phyloP scores from a whole-genome alignment of 768 basidiomycete species.

The Pluteus cervinus region DNA sequence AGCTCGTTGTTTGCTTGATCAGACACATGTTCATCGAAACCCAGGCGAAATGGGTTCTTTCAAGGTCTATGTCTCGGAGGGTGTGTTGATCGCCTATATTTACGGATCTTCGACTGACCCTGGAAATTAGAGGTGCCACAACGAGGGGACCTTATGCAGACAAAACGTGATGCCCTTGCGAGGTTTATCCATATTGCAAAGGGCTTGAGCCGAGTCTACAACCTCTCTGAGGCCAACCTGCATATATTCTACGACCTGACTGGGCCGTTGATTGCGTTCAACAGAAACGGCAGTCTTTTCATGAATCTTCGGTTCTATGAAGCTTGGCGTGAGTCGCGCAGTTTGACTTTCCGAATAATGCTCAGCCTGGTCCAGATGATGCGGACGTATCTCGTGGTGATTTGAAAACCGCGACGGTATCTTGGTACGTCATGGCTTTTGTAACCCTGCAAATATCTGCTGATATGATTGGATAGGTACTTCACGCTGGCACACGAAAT shows the following conservation, averaged over 20 bases:
- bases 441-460: not conserved
- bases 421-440: constrained; percentile 48
- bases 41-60: constrained; percentile 58
- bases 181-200: constrained; percentile 70
- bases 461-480: constrained; percentile 47
- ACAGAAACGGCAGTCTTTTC: constrained; percentile 82
- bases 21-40: too few relatives aligned
- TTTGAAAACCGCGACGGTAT: constrained; percentile 57
- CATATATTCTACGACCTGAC: constrained; percentile 83
- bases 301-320: constrained; percentile 83
- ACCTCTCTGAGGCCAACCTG: constrained; percentile 63
- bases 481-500: constrained; percentile 91
- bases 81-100: constrained; percentile 24
- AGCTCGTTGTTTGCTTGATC: not conserved
- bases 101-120: not conserved
- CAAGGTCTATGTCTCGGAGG: constrained; percentile 59
- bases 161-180: constrained; percentile 51
- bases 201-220: constrained; percentile 65
- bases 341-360: not conserved
- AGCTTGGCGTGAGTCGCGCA: constrained; percentile 70
- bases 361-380: constrained; percentile 52
- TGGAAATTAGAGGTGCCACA: constrained; percentile 50
- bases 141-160: constrained; percentile 38
- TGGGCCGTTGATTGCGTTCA: constrained; percentile 90
- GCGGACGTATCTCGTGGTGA: constrained; percentile 52